Conservation (phyloP, 2,329 filamentous ascomycete genomes). For the Mollisia scopiformis region DNA sequence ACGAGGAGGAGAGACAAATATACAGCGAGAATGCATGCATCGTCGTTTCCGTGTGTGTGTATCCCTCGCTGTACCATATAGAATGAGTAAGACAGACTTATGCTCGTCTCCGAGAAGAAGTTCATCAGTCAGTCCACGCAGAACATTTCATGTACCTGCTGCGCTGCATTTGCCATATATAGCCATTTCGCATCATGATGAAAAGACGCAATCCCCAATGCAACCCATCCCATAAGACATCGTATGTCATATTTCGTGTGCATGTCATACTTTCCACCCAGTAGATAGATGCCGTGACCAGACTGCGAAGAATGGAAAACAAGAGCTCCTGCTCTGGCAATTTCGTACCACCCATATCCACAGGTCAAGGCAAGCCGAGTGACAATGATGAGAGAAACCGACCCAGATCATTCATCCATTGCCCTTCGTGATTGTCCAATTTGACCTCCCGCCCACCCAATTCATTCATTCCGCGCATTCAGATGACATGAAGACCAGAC, state of each 20-base stretch:
- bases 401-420: slow-evolving; percentile 1
- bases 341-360: neutral
- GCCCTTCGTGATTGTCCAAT: neutral
- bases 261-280: neutral
- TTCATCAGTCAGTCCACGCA: no score
- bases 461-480: slow-evolving; percentile 2
- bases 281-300: neutral
- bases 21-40: slow-evolving; percentile 8
- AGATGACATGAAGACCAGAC: slow-evolving; percentile 17
- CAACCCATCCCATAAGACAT: neutral
- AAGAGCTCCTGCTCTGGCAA: neutral
- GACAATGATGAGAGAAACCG: neutral
- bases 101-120: no score
- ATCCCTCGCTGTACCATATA: neutral
- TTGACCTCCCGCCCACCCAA: slow-evolving; percentile 1
- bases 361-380: neutral
- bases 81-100: no score
- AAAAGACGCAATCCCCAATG: neutral
- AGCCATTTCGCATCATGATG: no score
- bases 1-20: slow-evolving; percentile 5
- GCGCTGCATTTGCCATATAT: neutral
- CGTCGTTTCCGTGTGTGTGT: neutral
- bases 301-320: neutral
- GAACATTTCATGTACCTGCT: no score
- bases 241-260: neutral